phyloP scores from a whole-genome alignment of 768 basidiomycete species.

The Candolleomyces aberdarensis region DNA sequence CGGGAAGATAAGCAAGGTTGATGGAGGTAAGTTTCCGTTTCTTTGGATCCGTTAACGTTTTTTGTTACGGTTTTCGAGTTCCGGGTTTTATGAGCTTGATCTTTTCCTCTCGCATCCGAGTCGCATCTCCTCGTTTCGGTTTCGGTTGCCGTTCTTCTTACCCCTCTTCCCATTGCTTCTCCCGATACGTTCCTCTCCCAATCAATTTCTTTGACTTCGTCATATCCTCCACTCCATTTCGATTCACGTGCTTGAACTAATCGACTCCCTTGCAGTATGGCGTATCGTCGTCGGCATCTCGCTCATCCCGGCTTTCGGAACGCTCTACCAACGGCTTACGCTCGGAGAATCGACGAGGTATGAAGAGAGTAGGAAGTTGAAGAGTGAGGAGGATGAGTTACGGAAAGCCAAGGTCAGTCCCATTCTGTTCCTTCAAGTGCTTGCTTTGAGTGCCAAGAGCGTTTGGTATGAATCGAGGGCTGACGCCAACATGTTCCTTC shows the following conservation, averaged over 20 bases:
- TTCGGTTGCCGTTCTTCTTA: too few relatives aligned
- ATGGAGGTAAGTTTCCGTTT: conserved; percentile 49
- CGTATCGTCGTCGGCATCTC: conserved; percentile 71
- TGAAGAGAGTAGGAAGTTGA: conserved; percentile 39
- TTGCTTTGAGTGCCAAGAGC: too few relatives aligned
- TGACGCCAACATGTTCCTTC: too few relatives aligned
- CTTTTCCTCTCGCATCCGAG: too few relatives aligned
- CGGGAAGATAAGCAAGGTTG: conserved; percentile 55
- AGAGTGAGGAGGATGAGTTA: conserved; percentile 10
- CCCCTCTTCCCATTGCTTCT: too few relatives aligned
- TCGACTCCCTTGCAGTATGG: conserved; percentile 45
- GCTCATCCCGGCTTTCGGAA: conserved; percentile 71
- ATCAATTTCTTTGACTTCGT: too few relatives aligned
- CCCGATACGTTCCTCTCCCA: neutral
- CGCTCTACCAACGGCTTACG: conserved; percentile 73
- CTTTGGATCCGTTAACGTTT: too few relatives aligned
- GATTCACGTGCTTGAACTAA: neutral
- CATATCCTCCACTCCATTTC: neutral
- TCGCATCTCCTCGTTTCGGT: neutral
- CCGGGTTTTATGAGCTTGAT: too few relatives aligned
- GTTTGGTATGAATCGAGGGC: too few relatives aligned
- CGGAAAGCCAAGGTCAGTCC: neutral
- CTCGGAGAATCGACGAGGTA: conserved; percentile 66
- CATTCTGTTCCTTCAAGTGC: too few relatives aligned
- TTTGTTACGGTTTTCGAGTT: too few relatives aligned